A percentile compares a stretch with the other conserved stretches of the same genome.
Evolutionary conservation across 805 yeast genomes (phyloP).

Genomic region (Soucietia sequanensis): DNA sequence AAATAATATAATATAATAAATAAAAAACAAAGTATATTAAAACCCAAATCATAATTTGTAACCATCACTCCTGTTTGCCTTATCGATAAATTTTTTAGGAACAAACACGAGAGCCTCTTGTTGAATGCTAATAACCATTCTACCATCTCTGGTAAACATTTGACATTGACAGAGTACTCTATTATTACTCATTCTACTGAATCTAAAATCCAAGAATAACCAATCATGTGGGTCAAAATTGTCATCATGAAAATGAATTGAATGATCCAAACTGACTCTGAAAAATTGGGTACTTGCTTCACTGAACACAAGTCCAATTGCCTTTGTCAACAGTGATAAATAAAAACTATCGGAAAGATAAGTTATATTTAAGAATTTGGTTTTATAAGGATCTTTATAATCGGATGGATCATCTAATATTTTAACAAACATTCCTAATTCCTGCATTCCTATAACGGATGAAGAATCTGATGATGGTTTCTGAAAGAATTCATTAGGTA

Average conservation of each 20-base stretch:
- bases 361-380: constrained; percentile 19
- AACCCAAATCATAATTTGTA: constrained; percentile 4
- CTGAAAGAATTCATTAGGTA: constrained; percentile 21
- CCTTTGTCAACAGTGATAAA: constrained; percentile 25
- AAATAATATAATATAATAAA: too few species aligned
- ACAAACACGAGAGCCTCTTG: constrained; percentile 32
- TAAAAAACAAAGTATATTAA: too few species aligned
- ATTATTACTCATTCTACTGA: constrained; percentile 30
- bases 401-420: constrained; percentile 24
- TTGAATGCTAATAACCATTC: constrained; percentile 26
- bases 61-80: constrained; percentile 5
- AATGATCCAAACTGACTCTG: constrained; percentile 39
- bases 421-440: constrained; percentile 29
- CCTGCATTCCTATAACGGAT: constrained; percentile 13
- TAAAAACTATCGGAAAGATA: constrained; percentile 32
- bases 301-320: constrained; percentile 20
- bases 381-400: constrained; percentile 19
- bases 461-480: neutral
- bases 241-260: constrained; percentile 33
- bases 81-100: constrained; percentile 2
- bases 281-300: constrained; percentile 21
- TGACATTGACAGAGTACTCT: constrained; percentile 28
- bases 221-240: constrained; percentile 36
- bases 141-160: constrained; percentile 25
- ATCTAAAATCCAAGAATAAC: constrained; percentile 34